phyloP scores from a whole-genome alignment of 2,329 filamentous ascomycete species.

The Colletotrichum incanum region DNA sequence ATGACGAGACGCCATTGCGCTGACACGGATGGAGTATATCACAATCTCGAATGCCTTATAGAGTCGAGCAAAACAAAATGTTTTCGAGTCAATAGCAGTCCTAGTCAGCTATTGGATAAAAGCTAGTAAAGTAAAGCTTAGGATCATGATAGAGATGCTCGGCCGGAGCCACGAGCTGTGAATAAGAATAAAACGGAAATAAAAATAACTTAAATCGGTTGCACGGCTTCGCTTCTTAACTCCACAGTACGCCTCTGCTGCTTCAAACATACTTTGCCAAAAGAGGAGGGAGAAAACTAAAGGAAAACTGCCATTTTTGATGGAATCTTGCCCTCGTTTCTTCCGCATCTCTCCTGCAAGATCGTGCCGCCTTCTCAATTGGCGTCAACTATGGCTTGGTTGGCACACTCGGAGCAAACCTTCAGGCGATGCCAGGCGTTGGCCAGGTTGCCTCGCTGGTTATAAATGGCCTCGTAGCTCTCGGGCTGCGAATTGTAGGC shows the following conservation, averaged over 20 bases:
- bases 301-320: too few relatives aligned
- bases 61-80: not conserved
- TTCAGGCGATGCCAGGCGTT: conserved; percentile 77
- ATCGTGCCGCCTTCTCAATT: not conserved
- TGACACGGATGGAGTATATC: not conserved
- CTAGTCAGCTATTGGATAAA: not conserved
- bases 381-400: conserved; percentile 20
- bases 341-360: not conserved
- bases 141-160: not conserved
- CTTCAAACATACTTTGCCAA: not conserved
- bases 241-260: not conserved
- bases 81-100: not conserved
- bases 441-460: conserved; percentile 75
- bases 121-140: not conserved
- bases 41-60: not conserved
- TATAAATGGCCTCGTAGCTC: conserved; percentile 72
- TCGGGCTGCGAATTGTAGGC: conserved; percentile 78
- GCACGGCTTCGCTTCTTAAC: not conserved
- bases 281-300: not conserved
- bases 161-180: not conserved
- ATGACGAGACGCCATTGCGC: not conserved
- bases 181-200: too few relatives aligned
- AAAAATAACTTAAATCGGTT: too few relatives aligned
- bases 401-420: conserved; percentile 53
- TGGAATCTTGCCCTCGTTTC: not conserved